Evolutionary conservation across 441 rosid genomes (phyloP), one percentile per base, ranked within the genome.

Genomic region (Viola pubescens): DNA sequence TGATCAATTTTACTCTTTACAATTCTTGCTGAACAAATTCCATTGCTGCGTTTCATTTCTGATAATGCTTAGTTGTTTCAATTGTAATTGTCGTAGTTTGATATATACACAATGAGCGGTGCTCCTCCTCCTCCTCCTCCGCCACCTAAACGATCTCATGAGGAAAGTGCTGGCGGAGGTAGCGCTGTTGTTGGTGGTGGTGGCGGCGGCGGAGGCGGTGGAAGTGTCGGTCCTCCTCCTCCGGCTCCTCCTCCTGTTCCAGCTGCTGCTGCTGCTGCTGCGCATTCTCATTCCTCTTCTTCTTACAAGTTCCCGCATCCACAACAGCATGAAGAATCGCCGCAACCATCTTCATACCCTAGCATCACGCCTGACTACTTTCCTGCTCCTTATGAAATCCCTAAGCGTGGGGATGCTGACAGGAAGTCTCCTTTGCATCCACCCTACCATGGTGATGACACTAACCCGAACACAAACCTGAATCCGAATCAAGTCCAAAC

Each of bases 81-180:
- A 26, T 26, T 26, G 34, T 26, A 26, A 26, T 26, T 26, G 34
- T 26, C 34, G 34, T 26, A 26, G 34, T 26, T 26, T 26, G 34
- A 26, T 26, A 26, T 26, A 26, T 26, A 26, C 12, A 52, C 57
- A 37, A 94, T 94, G 99, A 94, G 34, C 34, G 34, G 34, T 2
- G 34, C 34, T 26, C 34, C 34, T 26, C 34, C 34, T 26, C 34
- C 34, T 26, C 34, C 34, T 26, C 34, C 3, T 26, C 34, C 19
- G 19, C 19, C 81, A 60, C 94, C 98, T 9, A 94, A 90, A 78
- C 79, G 96, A 84, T 67, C 87, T 64, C 94, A 82, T 26, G 98
- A 94, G 58, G 98, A 91, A 57, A 12, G n/a, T 46, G 49, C 49
- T 46, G 9, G 34, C 34, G 34, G 34, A 26, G 34, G 34, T 26